Base-by-base conservation (phyloP, 2,329 filamentous ascomycete species). In the Clarireedia sp. region DNA sequence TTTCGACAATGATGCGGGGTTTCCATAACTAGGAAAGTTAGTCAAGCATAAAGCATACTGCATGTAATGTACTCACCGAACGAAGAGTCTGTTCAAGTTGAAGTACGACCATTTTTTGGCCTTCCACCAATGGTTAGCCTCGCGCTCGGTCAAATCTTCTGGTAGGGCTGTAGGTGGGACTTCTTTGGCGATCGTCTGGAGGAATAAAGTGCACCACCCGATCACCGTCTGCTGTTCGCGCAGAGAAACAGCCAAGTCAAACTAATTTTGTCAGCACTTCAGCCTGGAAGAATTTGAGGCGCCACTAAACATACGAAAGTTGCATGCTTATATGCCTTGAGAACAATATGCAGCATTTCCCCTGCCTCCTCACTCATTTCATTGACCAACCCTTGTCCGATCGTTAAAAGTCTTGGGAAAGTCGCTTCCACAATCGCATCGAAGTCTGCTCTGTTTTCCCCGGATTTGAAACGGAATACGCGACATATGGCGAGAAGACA, bases 21-120 rank as follows among this genome's bases (percentile, higher is more conserved):
- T 97, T 58, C 94, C 94, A 67, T 99, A 96, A 72, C 91, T 94
- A 48, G 8, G 55, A 45, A 38, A 38, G 51, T 66, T 53, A 61
- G 57, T 33, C 46, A 51, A 24, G 40, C 41, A 46, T 19, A 23
- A 23, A 17, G 14, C 9, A 33, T 33, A 26, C 14, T 37, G n/a
- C 12, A 6, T 41, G 24, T 10, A 10, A 10, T 16, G 38, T 70
- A 78, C 54, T 59, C 74, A 92, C 88, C 90, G 82, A 64, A 97
- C 91, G 68, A 94, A 99, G 17, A 99, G 81, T 60, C 94, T 83
- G 75, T 99, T 99, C 64, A 99, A 74, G 72, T 97, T 97, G 67
- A 94, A 95, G 72, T 96, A 99, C 14, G 92, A 88, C 94, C 94
- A 97, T 74, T 99, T 99, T 84, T 97, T 97, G 61, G 91, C 89